Percentiles rank a stretch among this genome's conserved stretches.
phyloP scores from a whole-genome alignment of 371 early-diverging fungal species.

The Haplosporangium sp. region DNA sequence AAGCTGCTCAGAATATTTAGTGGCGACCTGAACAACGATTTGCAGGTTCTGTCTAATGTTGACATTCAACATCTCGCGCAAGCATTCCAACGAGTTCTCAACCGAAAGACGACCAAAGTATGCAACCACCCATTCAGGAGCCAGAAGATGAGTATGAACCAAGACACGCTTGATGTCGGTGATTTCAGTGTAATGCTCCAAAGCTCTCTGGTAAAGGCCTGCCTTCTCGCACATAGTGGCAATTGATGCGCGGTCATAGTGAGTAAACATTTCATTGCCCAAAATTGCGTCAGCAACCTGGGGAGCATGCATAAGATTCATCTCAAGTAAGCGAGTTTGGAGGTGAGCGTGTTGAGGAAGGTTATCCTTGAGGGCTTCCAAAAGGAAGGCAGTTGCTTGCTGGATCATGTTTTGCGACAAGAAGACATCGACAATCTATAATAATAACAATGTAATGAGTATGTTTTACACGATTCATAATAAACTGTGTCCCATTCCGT shows the following conservation, averaged over 20 bases:
- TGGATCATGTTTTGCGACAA: slow-evolving; percentile 93
- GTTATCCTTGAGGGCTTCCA: slow-evolving; percentile 95
- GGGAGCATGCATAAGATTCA: slow-evolving; percentile 96
- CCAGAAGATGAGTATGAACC: slow-evolving; percentile 87
- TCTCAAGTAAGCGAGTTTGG: slow-evolving; percentile 96
- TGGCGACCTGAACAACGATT: slow-evolving; percentile 94
- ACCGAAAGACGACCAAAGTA: slow-evolving; percentile 96
- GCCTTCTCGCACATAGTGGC: slow-evolving; percentile 97
- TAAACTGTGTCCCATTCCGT: not conserved
- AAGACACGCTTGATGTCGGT: slow-evolving; percentile 97
- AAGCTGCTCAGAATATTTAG: slow-evolving; percentile 95
- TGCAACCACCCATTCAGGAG: slow-evolving; percentile 87
- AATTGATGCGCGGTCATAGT: slow-evolving; percentile 93
- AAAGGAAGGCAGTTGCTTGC: slow-evolving; percentile 95
- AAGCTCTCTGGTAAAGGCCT: slow-evolving; percentile 94
- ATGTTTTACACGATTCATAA: not conserved
- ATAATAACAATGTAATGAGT: slow-evolving; percentile 1
- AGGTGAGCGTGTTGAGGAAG: slow-evolving; percentile 89
- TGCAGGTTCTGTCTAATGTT: slow-evolving; percentile 96
- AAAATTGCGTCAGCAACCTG: slow-evolving; percentile 99
- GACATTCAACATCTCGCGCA: slow-evolving; percentile 87
- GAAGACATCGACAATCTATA: slow-evolving; percentile 91
- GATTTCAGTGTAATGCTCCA: slow-evolving; percentile 96
- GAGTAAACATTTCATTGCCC: slow-evolving; percentile 93
- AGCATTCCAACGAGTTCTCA: slow-evolving; percentile 92